Evolutionary conservation across 805 yeast genomes (phyloP), one percentile per base, ranked within the genome.

Genomic region (Wickerhamiella galacta): DNA sequence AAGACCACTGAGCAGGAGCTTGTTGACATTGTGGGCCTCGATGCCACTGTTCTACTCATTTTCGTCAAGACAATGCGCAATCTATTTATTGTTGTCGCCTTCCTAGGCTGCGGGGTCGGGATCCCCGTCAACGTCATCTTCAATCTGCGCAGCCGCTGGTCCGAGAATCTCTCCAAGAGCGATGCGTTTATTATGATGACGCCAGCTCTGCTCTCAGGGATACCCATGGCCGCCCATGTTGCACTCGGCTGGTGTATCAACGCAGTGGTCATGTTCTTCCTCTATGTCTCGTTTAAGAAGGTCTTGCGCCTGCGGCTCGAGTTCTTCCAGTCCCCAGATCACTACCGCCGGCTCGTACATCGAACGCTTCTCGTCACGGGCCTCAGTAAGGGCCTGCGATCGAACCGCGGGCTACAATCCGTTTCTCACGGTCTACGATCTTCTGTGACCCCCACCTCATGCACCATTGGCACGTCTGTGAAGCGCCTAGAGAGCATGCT

Each of bases 131-230:
- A 57, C 31, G 51, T 57, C 24, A 38, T 39, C 11, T 54, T 39
- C 42, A 55, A 58, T 27, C 33, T 49, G 32, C 33, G 39, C 18
- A 38, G 43, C 12, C 17, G 39, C 10, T 41, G 44, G n/a, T 40
- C 45, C 10, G 38, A 41, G 3, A 37, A 41, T 14, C 41, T 52
- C 12, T 35, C 48, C 11, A 39, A 40, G 15, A 31, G 46, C 6
- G 57, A 56, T 29, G 53, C 57, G 4, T 49, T 57, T 31, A 34
- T 53, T 12, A 40, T 54, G 9, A 47, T 55, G 48, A 58, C 61
- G 3, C 61, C 62, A 2, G 41, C 54, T 1, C 39, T 52, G 22
- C 37, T 57, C 6, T 25, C 43, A 2, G 53, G 54, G 4, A 33
- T 21, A 6, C 51, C 57, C 16, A 38, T 57, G 41, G 37, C 46